These are phyloP conservation scores for Kappamyces sp. DNA, from an alignment of 192 early-diverging fungal species.

Conservation along the genomic window DNA sequence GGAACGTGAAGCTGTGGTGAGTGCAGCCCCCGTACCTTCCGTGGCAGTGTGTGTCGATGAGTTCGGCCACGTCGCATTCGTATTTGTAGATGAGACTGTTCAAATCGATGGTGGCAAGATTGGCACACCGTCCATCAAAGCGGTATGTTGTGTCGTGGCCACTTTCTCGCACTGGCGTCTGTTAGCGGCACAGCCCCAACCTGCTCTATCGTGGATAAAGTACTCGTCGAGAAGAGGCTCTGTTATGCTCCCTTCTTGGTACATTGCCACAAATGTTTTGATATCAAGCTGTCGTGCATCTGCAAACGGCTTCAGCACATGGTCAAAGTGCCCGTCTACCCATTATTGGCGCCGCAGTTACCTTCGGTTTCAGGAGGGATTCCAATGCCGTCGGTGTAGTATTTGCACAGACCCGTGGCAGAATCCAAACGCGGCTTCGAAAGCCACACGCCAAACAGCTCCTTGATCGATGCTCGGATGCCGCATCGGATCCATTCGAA, in stretches of 20 bases:
- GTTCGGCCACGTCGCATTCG: constrained; percentile 80
- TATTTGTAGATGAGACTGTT: constrained; percentile 94
- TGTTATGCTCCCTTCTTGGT: constrained; percentile 57
- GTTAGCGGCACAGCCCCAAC: constrained; percentile 7
- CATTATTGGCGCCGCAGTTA: constrained; percentile 3
- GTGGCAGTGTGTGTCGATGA: constrained; percentile 48
- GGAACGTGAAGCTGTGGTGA: constrained; percentile 30
- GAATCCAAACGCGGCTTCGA: constrained; percentile 67
- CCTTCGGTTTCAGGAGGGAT: constrained; percentile 98
- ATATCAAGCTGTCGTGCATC: constrained; percentile 44
- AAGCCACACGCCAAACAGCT: constrained; percentile 92
- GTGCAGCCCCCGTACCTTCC: constrained; percentile 18
- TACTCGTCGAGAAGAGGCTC: constrained; percentile 88
- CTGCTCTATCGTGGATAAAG: constrained; percentile 94
- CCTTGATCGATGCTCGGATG: constrained; percentile 76
- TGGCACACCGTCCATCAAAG: constrained; percentile 82
- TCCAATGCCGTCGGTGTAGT: constrained; percentile 80
- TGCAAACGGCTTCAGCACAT: constrained; percentile 78
- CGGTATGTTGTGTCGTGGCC: constrained; percentile 97
- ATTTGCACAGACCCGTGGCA: constrained; percentile 73
- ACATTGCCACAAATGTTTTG: constrained; percentile 66
- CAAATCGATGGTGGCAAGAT: constrained; percentile 89
- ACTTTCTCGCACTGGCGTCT: constrained; percentile 81
- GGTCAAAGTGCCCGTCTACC: constrained; percentile 45
- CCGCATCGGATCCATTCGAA: constrained; percentile 66